Percentiles rank a stretch among this genome's conserved stretches.
Conservation (phyloP, 73 alveolate genomes). For the Symbiodinium natans region DNA sequence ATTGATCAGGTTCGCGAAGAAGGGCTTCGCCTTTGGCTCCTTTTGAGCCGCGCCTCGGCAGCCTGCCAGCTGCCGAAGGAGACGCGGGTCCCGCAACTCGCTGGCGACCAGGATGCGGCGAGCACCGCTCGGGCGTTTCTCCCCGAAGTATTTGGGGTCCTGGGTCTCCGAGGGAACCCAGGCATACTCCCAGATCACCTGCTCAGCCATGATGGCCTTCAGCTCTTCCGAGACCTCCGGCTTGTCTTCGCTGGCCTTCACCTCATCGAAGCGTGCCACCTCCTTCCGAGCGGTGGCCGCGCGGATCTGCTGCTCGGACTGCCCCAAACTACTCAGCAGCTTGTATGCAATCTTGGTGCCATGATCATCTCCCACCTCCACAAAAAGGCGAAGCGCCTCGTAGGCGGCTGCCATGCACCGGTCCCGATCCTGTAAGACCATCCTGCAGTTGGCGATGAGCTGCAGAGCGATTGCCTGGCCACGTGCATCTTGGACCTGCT, state of each 20-base stretch:
- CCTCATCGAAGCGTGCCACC: background rate
- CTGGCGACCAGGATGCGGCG: conserved; percentile 56
- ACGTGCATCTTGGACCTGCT: conserved; percentile 9
- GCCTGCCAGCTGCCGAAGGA: conserved; percentile 34
- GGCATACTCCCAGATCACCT: conserved; percentile 74
- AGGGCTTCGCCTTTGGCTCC: background rate
- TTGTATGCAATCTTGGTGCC: conserved; percentile 41
- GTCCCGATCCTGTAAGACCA: conserved; percentile 1
- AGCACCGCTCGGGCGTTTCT: conserved; percentile 18
- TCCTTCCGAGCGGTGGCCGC: background rate
- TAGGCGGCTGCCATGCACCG: conserved; percentile 17
- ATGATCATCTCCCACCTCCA: conserved; percentile 31
- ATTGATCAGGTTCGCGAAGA: conserved; percentile 64
- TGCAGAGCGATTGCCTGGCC: conserved; percentile 63
- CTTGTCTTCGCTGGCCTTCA: background rate
- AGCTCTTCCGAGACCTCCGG: background rate
- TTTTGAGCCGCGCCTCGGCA: conserved; percentile 9
- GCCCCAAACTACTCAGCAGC: conserved; percentile 47
- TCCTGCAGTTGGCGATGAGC: background rate
- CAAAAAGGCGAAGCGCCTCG: conserved; percentile 14
- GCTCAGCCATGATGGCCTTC: conserved; percentile 54
- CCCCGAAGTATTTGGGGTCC: conserved; percentile 86
- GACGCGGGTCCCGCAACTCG: conserved; percentile 35
- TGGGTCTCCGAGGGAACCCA: conserved; percentile 93
- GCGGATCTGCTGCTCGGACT: conserved; percentile 63